Percentiles rank a stretch among this genome's conserved stretches.
These are phyloP conservation scores for Sapria himalayana DNA, from an alignment of 345 rosid genomes.

Conservation along the genomic window DNA sequence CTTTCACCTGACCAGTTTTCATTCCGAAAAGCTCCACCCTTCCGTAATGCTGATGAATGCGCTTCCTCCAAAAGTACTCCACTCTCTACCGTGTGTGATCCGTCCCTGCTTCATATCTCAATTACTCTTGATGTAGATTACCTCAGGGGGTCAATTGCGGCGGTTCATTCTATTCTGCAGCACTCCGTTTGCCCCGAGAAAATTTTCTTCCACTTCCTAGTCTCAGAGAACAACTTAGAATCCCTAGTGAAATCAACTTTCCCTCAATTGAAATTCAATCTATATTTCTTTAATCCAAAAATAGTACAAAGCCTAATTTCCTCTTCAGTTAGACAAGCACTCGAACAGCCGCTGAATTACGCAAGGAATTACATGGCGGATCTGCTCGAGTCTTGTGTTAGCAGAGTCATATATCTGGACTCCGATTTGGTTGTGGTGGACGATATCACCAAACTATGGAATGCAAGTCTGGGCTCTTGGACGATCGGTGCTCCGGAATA, in stretches of 20 bases:
- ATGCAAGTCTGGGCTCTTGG: constrained; percentile 30
- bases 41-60: constrained; percentile 78
- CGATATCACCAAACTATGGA: constrained; percentile 65
- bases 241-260: constrained; percentile 58
- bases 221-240: constrained; percentile 46
- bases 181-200: constrained; percentile 63
- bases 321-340: constrained; percentile 75
- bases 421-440: constrained; percentile 84
- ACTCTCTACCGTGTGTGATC: constrained; percentile 39
- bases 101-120: constrained; percentile 63
- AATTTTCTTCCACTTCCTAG: constrained; percentile 77
- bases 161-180: constrained; percentile 66
- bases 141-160: constrained; percentile 92
- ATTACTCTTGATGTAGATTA: constrained; percentile 81
- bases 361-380: constrained; percentile 77
- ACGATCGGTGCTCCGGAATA: constrained; percentile 95
- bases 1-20: constrained; percentile 18
- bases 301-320: constrained; percentile 60
- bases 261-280: constrained; percentile 71
- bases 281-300: constrained; percentile 65
- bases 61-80: constrained; percentile 15
- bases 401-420: constrained; percentile 70
- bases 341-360: constrained; percentile 85
- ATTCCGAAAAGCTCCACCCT: constrained; percentile 38
- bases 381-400: constrained; percentile 68